Percentiles rank a stretch among this genome's conserved stretches.
phyloP scores from a whole-genome alignment of 2,329 filamentous ascomycete genomes.

The Talaromyces sp. region DNA sequence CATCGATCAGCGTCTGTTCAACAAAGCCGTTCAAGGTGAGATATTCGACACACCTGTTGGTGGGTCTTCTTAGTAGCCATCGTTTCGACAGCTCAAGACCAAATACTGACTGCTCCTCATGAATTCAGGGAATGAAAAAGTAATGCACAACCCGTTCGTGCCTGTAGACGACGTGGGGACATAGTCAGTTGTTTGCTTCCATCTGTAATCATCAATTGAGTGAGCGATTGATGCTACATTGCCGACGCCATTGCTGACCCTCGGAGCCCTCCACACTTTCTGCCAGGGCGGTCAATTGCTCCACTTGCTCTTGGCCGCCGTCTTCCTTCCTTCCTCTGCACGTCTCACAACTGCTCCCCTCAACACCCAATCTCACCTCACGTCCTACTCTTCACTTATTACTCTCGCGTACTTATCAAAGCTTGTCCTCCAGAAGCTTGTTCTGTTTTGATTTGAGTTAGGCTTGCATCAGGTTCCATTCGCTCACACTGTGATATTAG shows the following conservation, averaged over 20 bases:
- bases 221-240: neutral
- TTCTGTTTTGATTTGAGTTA: neutral
- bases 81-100: conserved; percentile 17
- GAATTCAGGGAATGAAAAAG: conserved; percentile 20
- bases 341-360: neutral
- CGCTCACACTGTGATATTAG: neutral
- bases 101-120: conserved; percentile 15
- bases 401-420: neutral
- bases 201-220: neutral
- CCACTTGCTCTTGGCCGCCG: conserved; percentile 12
- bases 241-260: neutral
- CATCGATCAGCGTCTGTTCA: neutral
- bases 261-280: conserved; percentile 4
- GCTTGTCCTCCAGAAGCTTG: neutral
- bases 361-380: neutral
- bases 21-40: neutral
- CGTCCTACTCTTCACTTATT: neutral
- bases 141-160: conserved; percentile 19
- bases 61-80: conserved; percentile 55
- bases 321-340: neutral
- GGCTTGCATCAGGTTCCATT: neutral
- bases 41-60: conserved; percentile 60
- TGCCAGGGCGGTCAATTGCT: conserved; percentile 21
- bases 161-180: neutral
- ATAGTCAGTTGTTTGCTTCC: neutral